Evolutionary conservation across 1,139 yeast species (phyloP), one percentile per base, ranked within the genome.

Genomic region (Hansenula lynferdii): DNA sequence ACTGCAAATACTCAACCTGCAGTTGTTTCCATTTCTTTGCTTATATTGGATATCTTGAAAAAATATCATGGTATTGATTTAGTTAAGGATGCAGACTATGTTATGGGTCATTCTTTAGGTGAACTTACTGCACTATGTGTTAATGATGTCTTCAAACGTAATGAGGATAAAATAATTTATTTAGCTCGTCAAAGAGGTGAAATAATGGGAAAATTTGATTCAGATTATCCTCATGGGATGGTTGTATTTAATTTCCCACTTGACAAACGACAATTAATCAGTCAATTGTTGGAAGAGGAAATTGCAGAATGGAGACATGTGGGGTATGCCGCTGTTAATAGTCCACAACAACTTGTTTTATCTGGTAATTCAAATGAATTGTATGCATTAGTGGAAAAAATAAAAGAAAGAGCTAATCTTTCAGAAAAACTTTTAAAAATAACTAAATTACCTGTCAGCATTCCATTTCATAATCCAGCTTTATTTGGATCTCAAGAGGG

Each of bases 21-120:
- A 2, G 68, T 72, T 8, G 55, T 72, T 8, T 56, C 68, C 8
- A 53, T 70, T 3, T 64, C 75, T 1, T 58, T 58, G 41, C 53
- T 66, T 6, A 53, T 64, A 9, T 42, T 57, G 31, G 54, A 62
- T 19, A 41, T 64, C 8, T 20, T 66, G 25, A 49, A 53, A 18
- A 37, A 42, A 8, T 43, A 51, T 1, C 50, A 49, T 38, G 61
- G 56, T 7, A 30, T 58, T n/a, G 52, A 54, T 35, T 39, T 67
- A 22, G 51, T 57, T 9, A 42, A 34, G 2, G 31, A 42, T 14
- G 23, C 49, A 2, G 42, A 49, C 3, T 65, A 47, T 41, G 32
- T 67, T 6, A 45, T 77, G 50, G 84, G 85, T 14, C 84, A 78
- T 50, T 77, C 84, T 1, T 54, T 78, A 26, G 85, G 84, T 6